Conservation (phyloP, 2,329 filamentous ascomycete species). For the Talaromyces marneffei region DNA sequence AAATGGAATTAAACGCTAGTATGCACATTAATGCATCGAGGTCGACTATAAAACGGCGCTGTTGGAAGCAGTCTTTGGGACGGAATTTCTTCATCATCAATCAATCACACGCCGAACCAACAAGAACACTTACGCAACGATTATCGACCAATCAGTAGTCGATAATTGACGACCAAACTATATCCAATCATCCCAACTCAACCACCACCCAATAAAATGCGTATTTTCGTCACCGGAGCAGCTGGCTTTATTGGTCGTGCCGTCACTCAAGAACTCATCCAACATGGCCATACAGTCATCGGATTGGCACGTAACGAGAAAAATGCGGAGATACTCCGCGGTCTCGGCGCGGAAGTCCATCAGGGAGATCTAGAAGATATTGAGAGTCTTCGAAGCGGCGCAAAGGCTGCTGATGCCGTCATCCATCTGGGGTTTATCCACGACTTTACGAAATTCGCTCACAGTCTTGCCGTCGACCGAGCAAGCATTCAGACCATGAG, state of each 20-base stretch:
- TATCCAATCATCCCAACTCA: not conserved
- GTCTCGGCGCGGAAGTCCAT: conserved; percentile 30
- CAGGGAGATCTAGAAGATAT: conserved; percentile 34
- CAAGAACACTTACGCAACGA: not conserved
- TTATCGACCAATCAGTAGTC: not conserved
- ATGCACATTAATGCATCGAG: not conserved
- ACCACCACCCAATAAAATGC: not conserved
- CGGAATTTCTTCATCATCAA: not conserved
- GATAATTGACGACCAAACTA: too few relatives aligned
- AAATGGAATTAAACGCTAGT: not conserved
- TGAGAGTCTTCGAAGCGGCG: conserved; percentile 28
- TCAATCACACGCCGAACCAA: not conserved
- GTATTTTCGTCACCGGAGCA: conserved; percentile 40
- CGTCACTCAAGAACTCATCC: conserved; percentile 36
- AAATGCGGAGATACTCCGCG: conserved; percentile 24
- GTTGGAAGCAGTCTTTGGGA: not conserved
- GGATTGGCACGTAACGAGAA: conserved; percentile 37
- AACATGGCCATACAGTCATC: conserved; percentile 36
- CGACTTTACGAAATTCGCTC: conserved; percentile 34
- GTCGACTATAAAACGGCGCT: not conserved
- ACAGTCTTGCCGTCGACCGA: conserved; percentile 26
- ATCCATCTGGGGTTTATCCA: conserved; percentile 42
- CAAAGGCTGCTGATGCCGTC: conserved; percentile 31
- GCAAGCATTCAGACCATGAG: conserved; percentile 35
- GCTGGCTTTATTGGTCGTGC: conserved; percentile 41